A percentile compares a stretch with the other conserved stretches of the same genome.
These are phyloP conservation scores for Acer yangbiense DNA, from an alignment of 345 rosid species.

Conservation along the genomic window DNA sequence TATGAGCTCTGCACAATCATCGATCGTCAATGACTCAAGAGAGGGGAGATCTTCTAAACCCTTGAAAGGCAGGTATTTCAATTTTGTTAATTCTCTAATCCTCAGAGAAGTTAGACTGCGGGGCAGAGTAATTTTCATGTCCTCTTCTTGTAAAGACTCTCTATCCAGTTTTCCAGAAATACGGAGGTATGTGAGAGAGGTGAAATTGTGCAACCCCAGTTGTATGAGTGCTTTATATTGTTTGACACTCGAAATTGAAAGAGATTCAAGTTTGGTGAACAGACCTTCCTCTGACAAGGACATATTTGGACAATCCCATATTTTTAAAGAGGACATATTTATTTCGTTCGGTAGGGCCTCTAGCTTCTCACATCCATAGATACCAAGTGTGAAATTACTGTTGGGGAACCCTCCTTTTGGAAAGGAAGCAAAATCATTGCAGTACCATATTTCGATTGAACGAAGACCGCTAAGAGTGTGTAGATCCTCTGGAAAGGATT, in stretches of 20 bases:
- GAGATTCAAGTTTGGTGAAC: slow-evolving; percentile 17
- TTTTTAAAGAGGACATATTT: no score
- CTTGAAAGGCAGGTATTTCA: slow-evolving; percentile 12
- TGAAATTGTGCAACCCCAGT: slow-evolving; percentile 23
- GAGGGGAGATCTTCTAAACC: slow-evolving; percentile 20
- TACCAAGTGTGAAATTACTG: neutral
- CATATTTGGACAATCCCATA: neutral
- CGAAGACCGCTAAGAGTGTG: neutral
- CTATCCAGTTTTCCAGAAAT: slow-evolving; percentile 1
- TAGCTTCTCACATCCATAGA: no score
- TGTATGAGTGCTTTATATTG: slow-evolving; percentile 10
- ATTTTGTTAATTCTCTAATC: slow-evolving; percentile 14
- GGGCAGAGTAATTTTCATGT: slow-evolving; percentile 18
- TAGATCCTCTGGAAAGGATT: neutral
- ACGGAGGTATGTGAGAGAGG: slow-evolving; percentile 9
- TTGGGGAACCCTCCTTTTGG: neutral
- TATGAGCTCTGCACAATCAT: slow-evolving; percentile 12
- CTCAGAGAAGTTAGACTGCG: neutral
- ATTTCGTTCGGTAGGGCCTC: no score
- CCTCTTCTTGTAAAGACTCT: slow-evolving; percentile 19
- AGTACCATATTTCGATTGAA: fast-evolving
- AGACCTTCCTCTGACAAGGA: slow-evolving; percentile 30
- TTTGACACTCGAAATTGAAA: slow-evolving; percentile 3
- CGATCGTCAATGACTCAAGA: slow-evolving; percentile 13
- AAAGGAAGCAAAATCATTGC: neutral